Base-by-base conservation (phyloP, 73 alveolate species). In the Paramecium sonneborni region DNA sequence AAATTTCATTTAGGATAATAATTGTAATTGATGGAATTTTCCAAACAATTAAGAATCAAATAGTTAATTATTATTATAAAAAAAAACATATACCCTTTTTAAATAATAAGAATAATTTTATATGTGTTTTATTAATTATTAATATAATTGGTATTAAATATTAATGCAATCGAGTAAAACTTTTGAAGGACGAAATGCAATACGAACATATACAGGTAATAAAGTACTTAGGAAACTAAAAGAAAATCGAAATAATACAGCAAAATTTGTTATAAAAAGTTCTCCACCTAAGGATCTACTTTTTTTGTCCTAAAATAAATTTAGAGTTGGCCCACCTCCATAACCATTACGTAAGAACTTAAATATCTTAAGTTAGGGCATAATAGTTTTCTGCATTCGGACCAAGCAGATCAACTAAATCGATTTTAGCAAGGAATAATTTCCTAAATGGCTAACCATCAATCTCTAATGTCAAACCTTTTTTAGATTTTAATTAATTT, bases 331-430 rank as follows among this genome's bases (percentile, higher is more conserved):
- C 32, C 58, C 56, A 9, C 44, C 57, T 2, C 58, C 87, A 11
- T n/a, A 34, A 74, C 58, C 87, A 34, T 37, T 74, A 28, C 87
- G 87, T 39, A 74, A 28, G 37, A 74, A 74, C 34, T 28, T 12
- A 15, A 11, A 6, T 43, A 24, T 79, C 14, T 1, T 21, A 10
- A 79, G 76, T 43, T 43, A 41, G 55, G 74, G 90, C 90, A 21
- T 28, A 38, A 21, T 46, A 72, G 24, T 79, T 79, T 79, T 79
- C 90, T 24, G 41, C 44, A 4, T 39, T 79, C 24, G 90, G 90
- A 79, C 90, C 90, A 3, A 79, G 90, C 55, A 79, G 90, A 79
- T 79, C 90, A 23, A 24, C 90, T 20, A 24, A 41, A 44, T 21
- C 90, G 2, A 79, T 79, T 43, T 15, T 79, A 41, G 90, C 90